Evolutionary conservation across 2,329 filamentous ascomycete genomes (phyloP).

Genomic region (Pseudogymnoascus verrucosus): DNA sequence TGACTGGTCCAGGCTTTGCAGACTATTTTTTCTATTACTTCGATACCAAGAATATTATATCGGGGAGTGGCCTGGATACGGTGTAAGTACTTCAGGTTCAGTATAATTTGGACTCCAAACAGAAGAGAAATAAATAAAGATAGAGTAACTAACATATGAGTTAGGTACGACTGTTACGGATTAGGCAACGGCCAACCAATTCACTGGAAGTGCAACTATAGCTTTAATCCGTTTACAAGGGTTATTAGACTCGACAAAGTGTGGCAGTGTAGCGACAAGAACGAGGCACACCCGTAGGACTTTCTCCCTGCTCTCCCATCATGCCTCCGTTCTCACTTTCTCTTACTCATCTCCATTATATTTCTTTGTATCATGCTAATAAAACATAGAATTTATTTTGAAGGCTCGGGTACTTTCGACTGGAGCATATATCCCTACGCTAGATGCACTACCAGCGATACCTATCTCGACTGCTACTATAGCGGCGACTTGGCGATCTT

Average conservation of each 20-base stretch:
- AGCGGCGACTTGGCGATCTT: not conserved
- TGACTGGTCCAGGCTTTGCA: not conserved
- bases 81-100: not conserved
- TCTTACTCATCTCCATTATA: too few species aligned
- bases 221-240: not conserved
- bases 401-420: not conserved
- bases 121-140: not conserved
- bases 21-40: slow-evolving; percentile 1
- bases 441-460: not conserved
- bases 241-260: not conserved
- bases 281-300: not conserved
- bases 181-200: not conserved
- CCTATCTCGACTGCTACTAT: not conserved
- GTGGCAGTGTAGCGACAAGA: not conserved
- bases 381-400: not conserved
- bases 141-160: not conserved
- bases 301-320: not conserved
- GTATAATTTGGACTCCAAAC: too few species aligned
- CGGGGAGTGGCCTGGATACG: not conserved
- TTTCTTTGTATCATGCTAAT: not conserved
- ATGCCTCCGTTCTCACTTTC: too few species aligned
- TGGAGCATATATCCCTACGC: not conserved
- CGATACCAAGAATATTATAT: not conserved
- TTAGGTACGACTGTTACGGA: not conserved
- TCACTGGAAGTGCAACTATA: not conserved